A percentile compares a stretch with the other conserved stretches of the same genome.
phyloP scores from a whole-genome alignment of 192 early-diverging fungal species.

The Podila minutissima region DNA sequence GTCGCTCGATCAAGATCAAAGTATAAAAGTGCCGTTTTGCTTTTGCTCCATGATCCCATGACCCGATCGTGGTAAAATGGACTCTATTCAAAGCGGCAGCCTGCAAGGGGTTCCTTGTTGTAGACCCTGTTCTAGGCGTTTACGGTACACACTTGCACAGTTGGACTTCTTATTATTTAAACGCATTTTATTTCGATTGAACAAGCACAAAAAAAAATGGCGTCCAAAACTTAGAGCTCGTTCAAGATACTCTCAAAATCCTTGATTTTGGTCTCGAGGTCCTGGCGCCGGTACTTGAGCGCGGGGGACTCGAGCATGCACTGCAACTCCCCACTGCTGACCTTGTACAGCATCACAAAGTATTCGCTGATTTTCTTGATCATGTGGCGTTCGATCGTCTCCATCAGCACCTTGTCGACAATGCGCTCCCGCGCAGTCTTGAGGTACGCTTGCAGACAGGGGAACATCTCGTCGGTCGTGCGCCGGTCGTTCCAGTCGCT shows the following conservation, averaged over 20 bases:
- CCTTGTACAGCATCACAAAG: not conserved
- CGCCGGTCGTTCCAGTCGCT: not conserved
- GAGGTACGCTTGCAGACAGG: slow-evolving; percentile 7
- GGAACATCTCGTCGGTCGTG: slow-evolving; percentile 1
- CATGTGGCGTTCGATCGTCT: slow-evolving; percentile 21
- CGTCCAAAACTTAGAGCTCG: not conserved
- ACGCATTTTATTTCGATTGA: no score
- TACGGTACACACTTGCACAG: no score
- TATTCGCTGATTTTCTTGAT: not conserved
- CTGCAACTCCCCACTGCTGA: slow-evolving; percentile 2
- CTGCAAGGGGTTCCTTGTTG: no score
- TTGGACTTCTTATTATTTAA: no score
- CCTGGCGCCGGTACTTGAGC: slow-evolving; percentile 3
- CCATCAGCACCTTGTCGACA: slow-evolving; percentile 15
- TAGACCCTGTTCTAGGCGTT: no score
- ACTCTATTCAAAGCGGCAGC: no score
- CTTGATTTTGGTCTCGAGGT: not conserved
- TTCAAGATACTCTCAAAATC: slow-evolving; percentile 2
- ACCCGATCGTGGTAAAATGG: no score
- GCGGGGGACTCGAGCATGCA: slow-evolving; percentile 12
- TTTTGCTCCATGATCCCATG: no score
- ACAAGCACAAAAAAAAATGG: not conserved
- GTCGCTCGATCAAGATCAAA: no score
- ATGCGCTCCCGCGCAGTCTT: slow-evolving; percentile 6
- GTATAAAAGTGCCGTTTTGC: no score